Base-by-base conservation (phyloP, 169 alveolate genomes). In the Besnoitia besnoiti region DNA sequence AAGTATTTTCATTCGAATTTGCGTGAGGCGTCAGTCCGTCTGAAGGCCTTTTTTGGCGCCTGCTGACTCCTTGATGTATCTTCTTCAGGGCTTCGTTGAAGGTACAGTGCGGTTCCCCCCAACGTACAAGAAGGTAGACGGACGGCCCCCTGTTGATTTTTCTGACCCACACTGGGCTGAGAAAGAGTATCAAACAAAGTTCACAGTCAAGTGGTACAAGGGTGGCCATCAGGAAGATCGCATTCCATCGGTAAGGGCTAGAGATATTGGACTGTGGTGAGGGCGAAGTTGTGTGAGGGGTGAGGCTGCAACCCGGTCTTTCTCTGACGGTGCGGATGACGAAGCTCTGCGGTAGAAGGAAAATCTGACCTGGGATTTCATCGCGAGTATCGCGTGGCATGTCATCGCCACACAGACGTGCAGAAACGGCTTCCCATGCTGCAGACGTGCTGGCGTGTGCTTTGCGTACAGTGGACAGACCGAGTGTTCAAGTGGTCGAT, bases 121-220 rank as follows among this genome's bases (percentile, higher is more conserved):
- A 0, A 96, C 98, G 21, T 96, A 96, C 95, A 96, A 96, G 95
- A 96, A 96, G 94, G 95, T 94, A 33, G 98, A 95, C 62, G 96
- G 95, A 76, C 92, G 98, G 19, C 96, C 95, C 39, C 95, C 95
- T 1, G 93, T 95, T 59, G 92, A 96, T 90, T 35, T 84, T 85
- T 42, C 89, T 47, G 89, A 90, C 35, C 85, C 89, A 79, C 80
- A 93, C 88, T 96, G 98, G 98, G 96, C 95, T 8, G 96, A 96
- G 42, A 91, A 90, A 77, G 98, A 95, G 85, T 96, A 96, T 90
- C 95, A 95, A 40, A 95, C 97, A 10, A 94, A 93, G 51, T 95
- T 89, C 82, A 95, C 92, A 37, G 92, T 93, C 19, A 95, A 96
- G 95, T 96, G 98, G 98, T 96, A 96, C 96, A 96, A 96, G 59